Base-by-base conservation (phyloP, 2,329 filamentous ascomycete species). In the Allantophomopsis lycopodina region DNA sequence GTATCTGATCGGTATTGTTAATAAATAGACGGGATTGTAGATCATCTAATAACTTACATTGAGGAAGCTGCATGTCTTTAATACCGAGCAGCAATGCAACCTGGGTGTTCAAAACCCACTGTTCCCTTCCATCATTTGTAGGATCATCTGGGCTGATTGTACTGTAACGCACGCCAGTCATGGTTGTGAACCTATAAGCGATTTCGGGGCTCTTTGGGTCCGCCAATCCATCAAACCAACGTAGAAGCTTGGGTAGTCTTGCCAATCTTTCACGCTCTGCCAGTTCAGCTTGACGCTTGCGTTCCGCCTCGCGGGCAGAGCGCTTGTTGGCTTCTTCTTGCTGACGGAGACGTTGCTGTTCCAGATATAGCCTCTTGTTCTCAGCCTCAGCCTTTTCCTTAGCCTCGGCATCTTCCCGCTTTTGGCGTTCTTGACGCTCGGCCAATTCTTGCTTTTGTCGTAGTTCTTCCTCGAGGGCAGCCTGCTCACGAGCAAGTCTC, bases 81-180 rank as follows among this genome's bases (percentile, higher is more conserved):
- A 79, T 74, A 12, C 76, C 76, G 2, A 81, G 60, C 7, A 81
- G 64, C 12, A 80, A 58, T 7, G 76, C 76, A 37, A 71, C 74
- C 41, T 79, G 71, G 3, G 70, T 73, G 49, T 79, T 81, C 37
- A 80, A 64, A 40, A 80, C 57, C 76, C 76, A 81, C 47, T 76
- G 73, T 48, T 79, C 76, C 37, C 74, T 66, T n/a, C 73, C 75
- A 36, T 67, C 68, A 10, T 67, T 70, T 7, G 68, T 68, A 5
- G 67, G 71, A 12, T 66, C 60, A 21, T 65, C 63, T 3, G 66
- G 64, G 12, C 65, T 64, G 41, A 80, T 76, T 4, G 73, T 79
- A 53, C 80, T 76, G 50, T 73, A 79, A 16, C 76, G 70, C 36
- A 76, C 71, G 13, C 76, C 76, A 47, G 73, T 66, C 44, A 78